Evolutionary conservation across 139 green algal genomes (phyloP).

Genomic region (Diplosphaera chodatii): DNA sequence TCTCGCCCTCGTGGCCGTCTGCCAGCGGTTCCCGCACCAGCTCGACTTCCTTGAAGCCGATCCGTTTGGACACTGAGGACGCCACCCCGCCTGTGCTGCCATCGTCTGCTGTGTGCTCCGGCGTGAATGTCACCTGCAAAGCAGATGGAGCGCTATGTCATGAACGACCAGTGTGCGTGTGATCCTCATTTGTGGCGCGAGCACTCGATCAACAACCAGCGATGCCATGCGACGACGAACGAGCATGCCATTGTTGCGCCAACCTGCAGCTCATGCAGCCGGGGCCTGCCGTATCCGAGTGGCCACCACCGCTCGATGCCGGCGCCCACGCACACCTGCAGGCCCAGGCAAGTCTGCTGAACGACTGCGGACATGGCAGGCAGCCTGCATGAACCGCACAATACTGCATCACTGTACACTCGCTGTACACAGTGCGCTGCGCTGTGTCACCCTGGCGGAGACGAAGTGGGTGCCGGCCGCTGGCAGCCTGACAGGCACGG

Average conservation of each 20-base stretch:
- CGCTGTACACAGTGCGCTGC: too few species aligned
- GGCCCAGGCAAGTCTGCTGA: too few species aligned
- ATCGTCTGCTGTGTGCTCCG: too few species aligned
- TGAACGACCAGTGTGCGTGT: too few species aligned
- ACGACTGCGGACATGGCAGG: too few species aligned
- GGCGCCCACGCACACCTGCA: background rate
- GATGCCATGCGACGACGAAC: too few species aligned
- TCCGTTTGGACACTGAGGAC: background rate
- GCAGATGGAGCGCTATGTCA: too few species aligned
- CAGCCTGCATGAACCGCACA: too few species aligned
- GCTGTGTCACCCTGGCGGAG: background rate
- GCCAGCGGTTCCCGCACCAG: constrained; percentile 39
- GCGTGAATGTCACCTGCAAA: background rate
- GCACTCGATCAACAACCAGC: too few species aligned
- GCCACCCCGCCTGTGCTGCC: too few species aligned
- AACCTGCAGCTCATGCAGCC: constrained; percentile 4
- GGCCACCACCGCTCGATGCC: background rate
- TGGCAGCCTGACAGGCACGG: background rate
- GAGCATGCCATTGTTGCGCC: background rate
- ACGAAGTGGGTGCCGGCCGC: background rate
- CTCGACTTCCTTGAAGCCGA: constrained; percentile 58
- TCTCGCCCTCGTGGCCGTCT: constrained; percentile 30
- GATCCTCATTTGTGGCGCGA: too few species aligned
- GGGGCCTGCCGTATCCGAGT: background rate
- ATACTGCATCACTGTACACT: too few species aligned